These are phyloP conservation scores for Scutellaria galericulata DNA, from an alignment of 257 asterid species.

Conservation along the genomic window DNA sequence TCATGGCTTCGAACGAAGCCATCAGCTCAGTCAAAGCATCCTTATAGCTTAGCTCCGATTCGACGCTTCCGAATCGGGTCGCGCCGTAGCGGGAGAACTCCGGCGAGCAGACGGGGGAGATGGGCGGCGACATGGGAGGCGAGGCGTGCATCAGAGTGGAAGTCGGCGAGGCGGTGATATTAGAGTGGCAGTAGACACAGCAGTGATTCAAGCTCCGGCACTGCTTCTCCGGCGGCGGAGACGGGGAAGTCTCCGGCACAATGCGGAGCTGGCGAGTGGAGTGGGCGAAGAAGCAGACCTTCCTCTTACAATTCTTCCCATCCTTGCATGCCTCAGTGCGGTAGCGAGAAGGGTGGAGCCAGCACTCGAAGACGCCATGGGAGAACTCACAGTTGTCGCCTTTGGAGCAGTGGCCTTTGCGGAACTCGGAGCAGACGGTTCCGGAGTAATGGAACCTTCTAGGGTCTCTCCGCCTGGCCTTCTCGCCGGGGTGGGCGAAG, in stretches of 20 bases:
- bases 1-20: slow-evolving; percentile 72
- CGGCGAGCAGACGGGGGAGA: slow-evolving; percentile 53
- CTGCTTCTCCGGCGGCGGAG: slow-evolving; percentile 37
- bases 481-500: slow-evolving; percentile 94
- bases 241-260: slow-evolving; percentile 43
- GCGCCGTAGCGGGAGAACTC: slow-evolving; percentile 20
- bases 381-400: slow-evolving; percentile 85
- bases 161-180: slow-evolving; percentile 60
- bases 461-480: slow-evolving; percentile 94
- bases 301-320: slow-evolving; percentile 86
- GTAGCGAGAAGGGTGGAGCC: slow-evolving; percentile 92
- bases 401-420: slow-evolving; percentile 70
- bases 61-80: slow-evolving; percentile 33
- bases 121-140: slow-evolving; percentile 64
- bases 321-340: slow-evolving; percentile 97
- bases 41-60: slow-evolving; percentile 43
- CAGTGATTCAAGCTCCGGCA: slow-evolving; percentile 45
- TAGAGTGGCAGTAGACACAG: slow-evolving; percentile 65
- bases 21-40: slow-evolving; percentile 65
- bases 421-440: slow-evolving; percentile 77
- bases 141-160: slow-evolving; percentile 66
- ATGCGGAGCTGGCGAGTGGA: slow-evolving; percentile 83
- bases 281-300: slow-evolving; percentile 93
- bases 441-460: slow-evolving; percentile 77
- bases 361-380: slow-evolving; percentile 95